These are phyloP conservation scores for Rhodamnia argentea DNA, from an alignment of 345 rosid genomes.

Conservation along the genomic window DNA sequence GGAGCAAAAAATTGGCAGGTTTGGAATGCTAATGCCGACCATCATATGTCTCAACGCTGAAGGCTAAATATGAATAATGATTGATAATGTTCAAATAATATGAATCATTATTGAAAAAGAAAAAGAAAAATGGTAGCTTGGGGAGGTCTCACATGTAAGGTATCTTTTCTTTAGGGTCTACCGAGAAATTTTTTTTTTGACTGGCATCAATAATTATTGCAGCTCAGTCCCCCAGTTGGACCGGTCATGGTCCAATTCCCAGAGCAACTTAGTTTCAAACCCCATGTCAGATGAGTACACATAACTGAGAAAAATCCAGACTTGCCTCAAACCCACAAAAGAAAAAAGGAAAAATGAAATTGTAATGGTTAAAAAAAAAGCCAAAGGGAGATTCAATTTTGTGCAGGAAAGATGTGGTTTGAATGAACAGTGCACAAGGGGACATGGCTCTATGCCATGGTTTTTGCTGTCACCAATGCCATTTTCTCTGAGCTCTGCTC, in stretches of 20 bases:
- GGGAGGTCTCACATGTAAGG: not conserved
- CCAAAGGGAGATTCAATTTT: not conserved
- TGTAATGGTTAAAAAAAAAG: not conserved
- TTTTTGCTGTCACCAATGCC: conserved; percentile 23
- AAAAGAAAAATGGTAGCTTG: not conserved
- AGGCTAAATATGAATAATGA: not conserved
- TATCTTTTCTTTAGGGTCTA: not conserved
- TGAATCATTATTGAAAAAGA: not conserved
- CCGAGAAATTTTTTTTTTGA: not conserved
- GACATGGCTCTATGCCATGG: not conserved
- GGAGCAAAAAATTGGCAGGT: not conserved
- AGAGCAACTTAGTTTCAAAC: conserved; percentile 31
- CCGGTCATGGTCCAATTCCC: conserved; percentile 80
- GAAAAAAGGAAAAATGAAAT: not conserved
- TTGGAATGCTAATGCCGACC: not conserved
- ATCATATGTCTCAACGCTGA: not conserved
- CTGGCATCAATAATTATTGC: not conserved
- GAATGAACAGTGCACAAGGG: not conserved
- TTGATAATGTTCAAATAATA: not conserved
- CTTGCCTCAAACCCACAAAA: not conserved
- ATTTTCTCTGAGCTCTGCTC: conserved; percentile 14
- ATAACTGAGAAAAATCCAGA: conserved; percentile 14
- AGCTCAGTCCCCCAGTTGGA: conserved; percentile 7
- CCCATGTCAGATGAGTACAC: not conserved
- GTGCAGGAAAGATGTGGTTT: not conserved